Conservation (phyloP, 2,329 filamentous ascomycete genomes). For the Talaromyces sp. region DNA sequence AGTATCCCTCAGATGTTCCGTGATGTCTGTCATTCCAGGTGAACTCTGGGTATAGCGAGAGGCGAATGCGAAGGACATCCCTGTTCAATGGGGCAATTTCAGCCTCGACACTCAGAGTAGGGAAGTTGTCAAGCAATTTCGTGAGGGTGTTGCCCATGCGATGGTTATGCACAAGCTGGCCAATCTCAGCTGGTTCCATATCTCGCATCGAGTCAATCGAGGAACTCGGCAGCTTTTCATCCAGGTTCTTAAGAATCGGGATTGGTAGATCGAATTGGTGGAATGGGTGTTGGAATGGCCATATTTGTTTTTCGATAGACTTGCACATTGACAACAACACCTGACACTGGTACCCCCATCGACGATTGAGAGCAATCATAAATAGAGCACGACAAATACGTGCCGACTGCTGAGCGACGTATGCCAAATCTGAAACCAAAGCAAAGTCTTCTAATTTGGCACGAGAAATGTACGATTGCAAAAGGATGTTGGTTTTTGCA, state of each 20-base stretch:
- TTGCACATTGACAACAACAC: conserved; percentile 89
- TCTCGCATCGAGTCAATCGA: conserved; percentile 82
- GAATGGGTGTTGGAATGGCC: conserved; percentile 91
- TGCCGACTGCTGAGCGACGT: conserved; percentile 91
- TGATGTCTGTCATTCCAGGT: conserved; percentile 91
- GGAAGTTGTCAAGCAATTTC: conserved; percentile 82
- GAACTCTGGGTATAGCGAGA: conserved; percentile 84
- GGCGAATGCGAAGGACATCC: conserved; percentile 85
- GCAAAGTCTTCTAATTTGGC: conserved; percentile 90
- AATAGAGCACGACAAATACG: conserved; percentile 92
- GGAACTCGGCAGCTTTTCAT: conserved; percentile 66
- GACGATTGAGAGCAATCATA: conserved; percentile 91
- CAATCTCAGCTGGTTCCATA: conserved; percentile 89
- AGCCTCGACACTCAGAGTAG: conserved; percentile 81
- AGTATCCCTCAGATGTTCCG: conserved; percentile 92
- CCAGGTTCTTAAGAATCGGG: conserved; percentile 75
- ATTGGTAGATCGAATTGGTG: conserved; percentile 89
- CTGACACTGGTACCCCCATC: conserved; percentile 93
- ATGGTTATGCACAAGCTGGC: conserved; percentile 83
- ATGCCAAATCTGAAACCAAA: conserved; percentile 82
- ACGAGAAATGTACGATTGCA: conserved; percentile 90
- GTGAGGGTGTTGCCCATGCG: conserved; percentile 77
- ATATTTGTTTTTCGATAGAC: conserved; percentile 92
- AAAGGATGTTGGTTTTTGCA: conserved; percentile 88
- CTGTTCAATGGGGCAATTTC: conserved; percentile 94